Base-by-base conservation (phyloP, 176 grass and related monocot species). In the Elaeis guineensis region DNA sequence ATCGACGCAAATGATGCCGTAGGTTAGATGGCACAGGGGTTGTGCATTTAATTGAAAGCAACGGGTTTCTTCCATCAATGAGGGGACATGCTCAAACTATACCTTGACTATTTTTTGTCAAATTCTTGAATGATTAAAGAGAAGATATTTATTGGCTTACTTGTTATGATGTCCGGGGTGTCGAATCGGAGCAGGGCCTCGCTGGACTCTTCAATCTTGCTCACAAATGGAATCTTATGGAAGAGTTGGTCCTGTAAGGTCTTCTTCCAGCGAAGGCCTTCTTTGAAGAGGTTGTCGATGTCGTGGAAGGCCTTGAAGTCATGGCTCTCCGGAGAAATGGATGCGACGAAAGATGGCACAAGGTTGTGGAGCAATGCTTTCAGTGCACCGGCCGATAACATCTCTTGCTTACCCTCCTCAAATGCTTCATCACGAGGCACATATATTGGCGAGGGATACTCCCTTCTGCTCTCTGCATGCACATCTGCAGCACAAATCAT, bases 251-350 rank as follows among this genome's bases (percentile, higher is more conserved):
- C 93, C 25, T 98, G 87, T 16, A 98, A 62, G 1, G 78, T 70
- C 75, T 98, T 88, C 84, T 92, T 98, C 6, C 89, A 69, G 0
- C 84, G 84, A n/a, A 98, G 75, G 0, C 93, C 93, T 28, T 89
- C 88, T 74, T 98, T 98, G 84, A 92, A 98, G 75, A 98, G 87
- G 81, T 98, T 98, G 82, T 98, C 87, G 1, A 98, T 66, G 57
- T 98, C 93, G 32, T 98, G 93, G 79, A 98, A 98, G 5, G 73
- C 93, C 52, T 61, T 76, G 78, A 98, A 98, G 76, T 98, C 88
- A 3, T 70, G 62, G 71, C 29, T 89, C 69, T 83, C 74, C 2
- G 87, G 78, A 22, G 74, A 83, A 4, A 92, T 56, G 11, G 84
- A 85, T 39, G 66, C 70, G 15, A 98, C 77, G 2, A 98, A 57